phyloP scores from a whole-genome alignment of 1,139 yeast genomes.

The Hyphopichia wangnamkhiaoensis region DNA sequence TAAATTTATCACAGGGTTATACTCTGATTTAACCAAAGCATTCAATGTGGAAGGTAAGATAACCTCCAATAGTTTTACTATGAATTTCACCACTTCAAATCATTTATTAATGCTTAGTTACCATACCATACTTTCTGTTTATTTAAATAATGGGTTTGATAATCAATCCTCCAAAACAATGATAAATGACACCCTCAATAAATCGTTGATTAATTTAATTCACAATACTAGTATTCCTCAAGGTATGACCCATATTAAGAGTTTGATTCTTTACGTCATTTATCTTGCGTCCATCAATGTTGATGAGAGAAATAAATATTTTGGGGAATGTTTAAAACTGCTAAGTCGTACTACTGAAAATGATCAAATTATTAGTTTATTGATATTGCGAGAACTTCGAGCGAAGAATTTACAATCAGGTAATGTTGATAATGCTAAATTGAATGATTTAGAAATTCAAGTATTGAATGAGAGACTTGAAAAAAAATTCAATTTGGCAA shows the following conservation, averaged over 20 bases:
- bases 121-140: slow-evolving; percentile 5
- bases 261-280: slow-evolving; percentile 17
- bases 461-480: slow-evolving; percentile 14
- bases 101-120: slow-evolving; percentile 14
- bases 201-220: not conserved
- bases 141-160: slow-evolving; percentile 2
- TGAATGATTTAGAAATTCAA: slow-evolving; percentile 25
- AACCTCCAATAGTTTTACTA: slow-evolving; percentile 19
- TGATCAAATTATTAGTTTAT: slow-evolving; percentile 21
- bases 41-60: slow-evolving; percentile 13
- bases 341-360: slow-evolving; percentile 17
- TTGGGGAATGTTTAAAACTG: slow-evolving; percentile 16
- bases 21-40: slow-evolving; percentile 18
- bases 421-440: slow-evolving; percentile 22
- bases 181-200: slow-evolving; percentile 1
- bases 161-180: not conserved
- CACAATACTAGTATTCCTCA: not conserved
- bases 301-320: slow-evolving; percentile 15
- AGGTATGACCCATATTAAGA: slow-evolving; percentile 9
- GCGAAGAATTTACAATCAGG: slow-evolving; percentile 19
- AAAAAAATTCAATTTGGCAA: slow-evolving; percentile 16
- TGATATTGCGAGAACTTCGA: slow-evolving; percentile 21
- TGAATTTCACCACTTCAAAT: slow-evolving; percentile 20
- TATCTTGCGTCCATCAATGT: slow-evolving; percentile 16
- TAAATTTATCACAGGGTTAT: slow-evolving; percentile 17